Base-by-base conservation (phyloP, 805 yeast genomes). In the Hermanozyma aechmeae region DNA sequence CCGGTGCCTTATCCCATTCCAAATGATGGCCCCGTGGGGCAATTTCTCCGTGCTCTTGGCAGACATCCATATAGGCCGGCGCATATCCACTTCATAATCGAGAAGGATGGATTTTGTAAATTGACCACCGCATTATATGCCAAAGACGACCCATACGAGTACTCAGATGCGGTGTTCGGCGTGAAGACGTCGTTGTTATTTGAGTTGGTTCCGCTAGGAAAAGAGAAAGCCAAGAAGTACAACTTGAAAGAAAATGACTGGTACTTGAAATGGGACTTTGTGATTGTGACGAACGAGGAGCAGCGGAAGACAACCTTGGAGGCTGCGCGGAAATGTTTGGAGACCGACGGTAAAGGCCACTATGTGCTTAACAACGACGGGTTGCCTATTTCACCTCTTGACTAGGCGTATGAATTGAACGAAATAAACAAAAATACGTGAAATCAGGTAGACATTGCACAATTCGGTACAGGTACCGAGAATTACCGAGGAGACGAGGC, bases 41-140 rank as follows among this genome's bases (percentile, higher is more conserved):
- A 26, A 15, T 19, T 30, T 12, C 27, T 30, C 25, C 16, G 23
- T 14, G 17, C 19, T 3, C 23, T 30, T 25, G 23, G 20, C 33
- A 30, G 33, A 19, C 33, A 30, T 17, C 33, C 33, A 9, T 30
- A 14, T 30, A 21, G 33, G n/a, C 33, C 33, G 11, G 33, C 33
- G 15, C 48, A 45, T 31, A 38, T 45, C 18, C 50, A 45, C 31
- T 45, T 45, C 31, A 41, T 45, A 20, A 43, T 45, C 15, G 41
- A 40, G 28, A 40, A 33, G 27, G 30, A 29, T 21, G 48, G 48
- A 9, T 43, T 32, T 29, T 48, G 42, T 18, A 39, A 32, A 24
- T 37, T 45, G 21, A 32, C 41, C 23, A 43, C 50, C 11, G 50
- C 50, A 13, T 33, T 45, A 25, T 43, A 43, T 30, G 31, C 31